A percentile compares a stretch with the other conserved stretches of the same genome.
Evolutionary conservation across 192 early-diverging fungal genomes (phyloP).

Genomic region (Podila horticola): DNA sequence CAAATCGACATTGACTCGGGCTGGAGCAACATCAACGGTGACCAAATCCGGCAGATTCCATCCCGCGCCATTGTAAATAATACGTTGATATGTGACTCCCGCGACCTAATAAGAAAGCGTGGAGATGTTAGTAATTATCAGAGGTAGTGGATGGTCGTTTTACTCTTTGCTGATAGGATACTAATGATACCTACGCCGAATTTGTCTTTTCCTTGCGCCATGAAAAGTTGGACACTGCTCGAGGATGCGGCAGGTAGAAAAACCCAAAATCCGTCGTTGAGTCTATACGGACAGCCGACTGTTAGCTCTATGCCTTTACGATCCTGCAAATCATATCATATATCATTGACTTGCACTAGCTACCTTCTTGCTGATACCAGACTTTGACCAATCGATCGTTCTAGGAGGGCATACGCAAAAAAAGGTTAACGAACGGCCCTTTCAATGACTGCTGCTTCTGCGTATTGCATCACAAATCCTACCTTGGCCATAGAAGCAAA

Average conservation of each 20-base stretch:
- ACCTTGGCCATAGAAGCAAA: constrained; percentile 75
- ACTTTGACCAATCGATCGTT: constrained; percentile 73
- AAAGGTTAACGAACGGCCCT: background rate
- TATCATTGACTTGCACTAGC: background rate
- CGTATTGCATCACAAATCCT: background rate
- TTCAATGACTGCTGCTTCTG: background rate
- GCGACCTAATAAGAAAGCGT: background rate
- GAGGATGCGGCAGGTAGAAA: constrained; percentile 73
- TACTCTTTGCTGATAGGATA: constrained; percentile 1
- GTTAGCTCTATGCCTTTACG: background rate
- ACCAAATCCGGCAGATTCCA: constrained; percentile 80
- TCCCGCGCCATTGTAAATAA: constrained; percentile 77
- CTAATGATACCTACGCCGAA: constrained; percentile 28
- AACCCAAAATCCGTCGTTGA: constrained; percentile 58
- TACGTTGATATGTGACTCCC: constrained; percentile 33
- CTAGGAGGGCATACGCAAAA: constrained; percentile 31
- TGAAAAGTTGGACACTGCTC: constrained; percentile 65
- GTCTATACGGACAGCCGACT: background rate
- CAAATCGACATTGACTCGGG: constrained; percentile 71
- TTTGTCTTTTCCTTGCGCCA: constrained; percentile 65
- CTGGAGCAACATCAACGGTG: constrained; percentile 56
- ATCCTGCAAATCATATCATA: background rate
- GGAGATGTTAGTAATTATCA: background rate
- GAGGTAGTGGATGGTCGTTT: background rate
- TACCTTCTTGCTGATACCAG: constrained; percentile 60